Evolutionary conservation across 768 basidiomycete species (phyloP).

Genomic region (Lentinus brumalis): DNA sequence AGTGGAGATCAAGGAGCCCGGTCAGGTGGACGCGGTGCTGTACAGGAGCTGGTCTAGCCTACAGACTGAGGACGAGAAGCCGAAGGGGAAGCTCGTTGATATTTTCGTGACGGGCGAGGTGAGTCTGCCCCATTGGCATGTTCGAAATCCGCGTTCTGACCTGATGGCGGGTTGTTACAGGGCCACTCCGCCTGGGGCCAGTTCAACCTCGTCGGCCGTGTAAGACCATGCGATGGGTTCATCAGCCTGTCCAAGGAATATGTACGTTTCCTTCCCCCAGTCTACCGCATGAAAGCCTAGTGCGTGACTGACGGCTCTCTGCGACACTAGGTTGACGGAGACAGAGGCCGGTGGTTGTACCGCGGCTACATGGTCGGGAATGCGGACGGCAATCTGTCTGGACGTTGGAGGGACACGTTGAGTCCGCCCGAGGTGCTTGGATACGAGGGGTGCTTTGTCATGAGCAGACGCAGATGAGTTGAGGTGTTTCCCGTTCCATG

Average conservation of each 20-base stretch:
- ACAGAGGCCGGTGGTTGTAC: constrained; percentile 84
- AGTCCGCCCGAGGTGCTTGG: constrained; percentile 63
- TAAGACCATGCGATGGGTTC: constrained; percentile 82
- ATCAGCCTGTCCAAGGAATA: constrained; percentile 86
- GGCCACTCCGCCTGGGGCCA: constrained; percentile 93
- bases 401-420: constrained; percentile 86
- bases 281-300: not conserved
- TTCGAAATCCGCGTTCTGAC: too few relatives aligned
- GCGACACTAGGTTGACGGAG: constrained; percentile 56
- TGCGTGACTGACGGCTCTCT: not conserved
- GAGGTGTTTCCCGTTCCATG: not conserved
- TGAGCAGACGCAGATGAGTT: constrained; percentile 61
- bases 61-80: constrained; percentile 2
- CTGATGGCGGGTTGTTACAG: constrained; percentile 35
- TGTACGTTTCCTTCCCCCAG: constrained; percentile 44
- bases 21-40: constrained; percentile 29
- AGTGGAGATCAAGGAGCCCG: constrained; percentile 50
- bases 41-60: constrained; percentile 29
- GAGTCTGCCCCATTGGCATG: not conserved
- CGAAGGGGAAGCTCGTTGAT: constrained; percentile 43
- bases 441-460: constrained; percentile 86
- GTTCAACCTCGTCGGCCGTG: constrained; percentile 76
- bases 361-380: constrained; percentile 80
- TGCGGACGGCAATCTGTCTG: constrained; percentile 68
- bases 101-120: constrained; percentile 80